phyloP scores from a whole-genome alignment of 352 stramenopile genomes.

The Phytophthora pluvialis region DNA sequence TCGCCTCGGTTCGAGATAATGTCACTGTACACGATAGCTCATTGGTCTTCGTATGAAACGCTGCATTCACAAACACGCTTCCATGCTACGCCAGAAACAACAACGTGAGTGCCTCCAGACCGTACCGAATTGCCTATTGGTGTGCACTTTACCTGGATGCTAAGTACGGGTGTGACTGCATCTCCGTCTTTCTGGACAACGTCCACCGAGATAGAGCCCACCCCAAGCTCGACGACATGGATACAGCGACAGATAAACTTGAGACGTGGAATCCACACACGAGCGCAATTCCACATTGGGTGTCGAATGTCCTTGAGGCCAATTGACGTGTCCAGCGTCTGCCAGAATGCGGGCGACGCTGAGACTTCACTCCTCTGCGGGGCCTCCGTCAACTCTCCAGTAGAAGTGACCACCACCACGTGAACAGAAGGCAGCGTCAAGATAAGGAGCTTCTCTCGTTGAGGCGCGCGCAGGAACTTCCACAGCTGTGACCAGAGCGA shows the following conservation, averaged over 20 bases:
- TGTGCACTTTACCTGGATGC: conserved; percentile 24
- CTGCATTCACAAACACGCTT: conserved; percentile 31
- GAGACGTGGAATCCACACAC: conserved; percentile 50
- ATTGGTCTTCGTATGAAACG: conserved; percentile 25
- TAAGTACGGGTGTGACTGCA: conserved; percentile 11
- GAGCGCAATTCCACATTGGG: conserved; percentile 40
- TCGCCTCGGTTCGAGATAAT: conserved; percentile 25
- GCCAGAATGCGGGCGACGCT: conserved; percentile 12
- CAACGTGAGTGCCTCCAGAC: conserved; percentile 1
- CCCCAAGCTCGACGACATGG: conserved; percentile 42
- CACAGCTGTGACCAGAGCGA: conserved; percentile 61
- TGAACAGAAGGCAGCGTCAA: conserved; percentile 51
- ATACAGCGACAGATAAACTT: conserved; percentile 42
- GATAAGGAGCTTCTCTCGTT: conserved; percentile 46
- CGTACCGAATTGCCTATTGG: not conserved
- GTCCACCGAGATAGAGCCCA: conserved; percentile 42
- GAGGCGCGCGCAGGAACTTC: conserved; percentile 56
- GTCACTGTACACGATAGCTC: conserved; percentile 29
- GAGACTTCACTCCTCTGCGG: not conserved
- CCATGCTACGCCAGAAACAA: conserved; percentile 34
- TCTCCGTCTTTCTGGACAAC: conserved; percentile 31
- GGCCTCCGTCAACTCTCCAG: not conserved
- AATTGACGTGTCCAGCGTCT: conserved; percentile 28
- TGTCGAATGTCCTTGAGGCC: conserved; percentile 47
- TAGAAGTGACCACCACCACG: conserved; percentile 34